Evolutionary conservation across 1,284 basidiomycete genomes (phyloP).

Genomic region (Sphagnurus paluster): DNA sequence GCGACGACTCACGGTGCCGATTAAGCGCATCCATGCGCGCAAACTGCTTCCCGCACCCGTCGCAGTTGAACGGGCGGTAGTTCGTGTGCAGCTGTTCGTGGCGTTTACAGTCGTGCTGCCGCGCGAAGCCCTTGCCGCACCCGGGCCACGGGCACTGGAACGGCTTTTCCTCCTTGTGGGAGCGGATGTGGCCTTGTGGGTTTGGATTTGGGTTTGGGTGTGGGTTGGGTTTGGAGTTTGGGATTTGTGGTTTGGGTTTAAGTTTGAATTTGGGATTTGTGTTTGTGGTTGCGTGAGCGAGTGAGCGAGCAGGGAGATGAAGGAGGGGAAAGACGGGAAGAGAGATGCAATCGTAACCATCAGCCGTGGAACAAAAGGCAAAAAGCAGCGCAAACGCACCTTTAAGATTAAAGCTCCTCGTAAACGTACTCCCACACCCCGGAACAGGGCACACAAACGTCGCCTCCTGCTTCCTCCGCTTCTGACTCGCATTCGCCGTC

Average conservation of each 20-base stretch:
- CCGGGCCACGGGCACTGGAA: constrained; percentile 86
- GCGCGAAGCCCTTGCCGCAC: constrained; percentile 81
- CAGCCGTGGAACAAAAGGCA: too few relatives aligned
- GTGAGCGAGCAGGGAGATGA: too few relatives aligned
- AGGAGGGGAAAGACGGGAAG: too few relatives aligned
- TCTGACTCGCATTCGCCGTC: constrained; percentile 71
- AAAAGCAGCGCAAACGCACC: constrained; percentile 45
- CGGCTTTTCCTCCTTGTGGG: constrained; percentile 83
- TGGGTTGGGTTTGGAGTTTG: too few relatives aligned
- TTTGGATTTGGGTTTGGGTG: constrained; percentile 13
- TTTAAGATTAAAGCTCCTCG: constrained; percentile 78
- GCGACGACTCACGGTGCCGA: constrained; percentile 62
- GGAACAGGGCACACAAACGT: constrained; percentile 74
- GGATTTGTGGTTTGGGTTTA: too few relatives aligned
- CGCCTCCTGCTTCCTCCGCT: constrained; percentile 71
- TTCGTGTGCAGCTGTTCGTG: constrained; percentile 82
- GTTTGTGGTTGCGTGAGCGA: too few relatives aligned
- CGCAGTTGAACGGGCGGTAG: constrained; percentile 73
- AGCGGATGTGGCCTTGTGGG: constrained; percentile 64
- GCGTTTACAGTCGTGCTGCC: constrained; percentile 83
- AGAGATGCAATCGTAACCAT: too few relatives aligned
- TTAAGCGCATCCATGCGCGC: constrained; percentile 80
- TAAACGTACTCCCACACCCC: constrained; percentile 82
- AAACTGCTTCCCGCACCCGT: constrained; percentile 78
- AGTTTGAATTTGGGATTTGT: too few relatives aligned